Conservation (phyloP, 306 rosid genomes). For the Vicia faba region DNA sequence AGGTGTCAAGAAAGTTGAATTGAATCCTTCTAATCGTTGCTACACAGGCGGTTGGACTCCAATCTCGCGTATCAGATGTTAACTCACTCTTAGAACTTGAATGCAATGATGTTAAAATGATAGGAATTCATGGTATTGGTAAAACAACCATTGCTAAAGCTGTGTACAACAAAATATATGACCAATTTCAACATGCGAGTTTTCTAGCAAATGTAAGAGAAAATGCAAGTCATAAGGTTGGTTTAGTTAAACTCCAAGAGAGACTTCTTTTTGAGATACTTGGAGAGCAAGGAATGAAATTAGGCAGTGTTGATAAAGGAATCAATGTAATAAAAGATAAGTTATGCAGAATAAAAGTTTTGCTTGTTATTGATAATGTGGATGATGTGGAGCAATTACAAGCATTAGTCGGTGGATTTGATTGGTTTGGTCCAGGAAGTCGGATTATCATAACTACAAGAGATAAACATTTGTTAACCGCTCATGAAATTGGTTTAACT, state of each 20-base stretch:
- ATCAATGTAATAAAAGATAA: constrained; percentile 37
- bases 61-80: constrained; percentile 38
- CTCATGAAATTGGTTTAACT: constrained; percentile 30
- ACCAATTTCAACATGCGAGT: constrained; percentile 32
- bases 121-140: constrained; percentile 43
- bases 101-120: constrained; percentile 34
- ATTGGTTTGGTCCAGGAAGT: constrained; percentile 36
- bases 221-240: constrained; percentile 27
- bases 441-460: constrained; percentile 38
- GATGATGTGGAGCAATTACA: constrained; percentile 40
- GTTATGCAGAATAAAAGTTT: constrained; percentile 30
- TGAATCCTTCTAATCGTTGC: constrained; percentile 40
- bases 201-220: constrained; percentile 41
- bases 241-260: constrained; percentile 41
- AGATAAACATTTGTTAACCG: constrained; percentile 36
- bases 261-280: constrained; percentile 39
- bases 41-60: constrained; percentile 40
- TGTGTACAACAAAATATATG: constrained; percentile 32
- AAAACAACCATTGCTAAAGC: constrained; percentile 44
- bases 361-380: constrained; percentile 40
- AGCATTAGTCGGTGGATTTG: constrained; percentile 26
- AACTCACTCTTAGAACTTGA: constrained; percentile 33
- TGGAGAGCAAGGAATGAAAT: constrained; percentile 32
- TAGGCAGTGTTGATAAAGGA: constrained; percentile 38
- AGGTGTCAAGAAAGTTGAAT: constrained; percentile 37